Evolutionary conservation across 805 yeast genomes (phyloP).

Genomic region (Scheffersomyces stipitis): DNA sequence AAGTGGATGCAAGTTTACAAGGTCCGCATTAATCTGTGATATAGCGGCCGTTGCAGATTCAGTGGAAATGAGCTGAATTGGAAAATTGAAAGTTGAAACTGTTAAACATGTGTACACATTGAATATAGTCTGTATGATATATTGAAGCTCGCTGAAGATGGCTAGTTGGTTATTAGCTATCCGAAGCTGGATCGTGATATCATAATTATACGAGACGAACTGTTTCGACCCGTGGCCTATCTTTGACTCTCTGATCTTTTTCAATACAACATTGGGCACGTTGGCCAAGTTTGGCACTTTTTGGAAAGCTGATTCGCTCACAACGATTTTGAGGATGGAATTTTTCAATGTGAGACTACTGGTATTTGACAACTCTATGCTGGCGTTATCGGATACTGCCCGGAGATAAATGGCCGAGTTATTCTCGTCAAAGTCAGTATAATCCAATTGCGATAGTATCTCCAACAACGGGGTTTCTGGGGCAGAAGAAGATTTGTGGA

Average conservation of each 20-base stretch:
- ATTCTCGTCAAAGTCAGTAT: neutral
- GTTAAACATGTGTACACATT: conserved; percentile 3
- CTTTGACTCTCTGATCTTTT: conserved; percentile 12
- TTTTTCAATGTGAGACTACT: conserved; percentile 8
- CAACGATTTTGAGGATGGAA: conserved; percentile 1
- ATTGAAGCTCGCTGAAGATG: conserved; percentile 4
- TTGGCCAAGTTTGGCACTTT: conserved; percentile 8
- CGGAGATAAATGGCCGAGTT: neutral
- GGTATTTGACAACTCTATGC: neutral
- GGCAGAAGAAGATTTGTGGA: no score
- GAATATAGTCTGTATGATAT: conserved; percentile 1
- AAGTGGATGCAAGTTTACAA: neutral
- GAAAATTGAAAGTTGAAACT: neutral
- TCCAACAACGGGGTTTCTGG: no score
- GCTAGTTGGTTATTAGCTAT: conserved; percentile 1
- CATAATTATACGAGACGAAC: conserved; percentile 10
- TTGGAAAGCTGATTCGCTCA: conserved; percentile 7
- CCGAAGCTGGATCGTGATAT: conserved; percentile 5
- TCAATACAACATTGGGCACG: conserved; percentile 5
- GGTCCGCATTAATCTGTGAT: neutral
- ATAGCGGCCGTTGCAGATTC: neutral
- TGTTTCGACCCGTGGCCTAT: conserved; percentile 20
- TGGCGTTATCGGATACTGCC: neutral
- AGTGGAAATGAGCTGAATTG: neutral
- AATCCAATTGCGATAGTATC: neutral